Conservation (phyloP, 148 eudicot genomes). For the Cornus kousa region DNA sequence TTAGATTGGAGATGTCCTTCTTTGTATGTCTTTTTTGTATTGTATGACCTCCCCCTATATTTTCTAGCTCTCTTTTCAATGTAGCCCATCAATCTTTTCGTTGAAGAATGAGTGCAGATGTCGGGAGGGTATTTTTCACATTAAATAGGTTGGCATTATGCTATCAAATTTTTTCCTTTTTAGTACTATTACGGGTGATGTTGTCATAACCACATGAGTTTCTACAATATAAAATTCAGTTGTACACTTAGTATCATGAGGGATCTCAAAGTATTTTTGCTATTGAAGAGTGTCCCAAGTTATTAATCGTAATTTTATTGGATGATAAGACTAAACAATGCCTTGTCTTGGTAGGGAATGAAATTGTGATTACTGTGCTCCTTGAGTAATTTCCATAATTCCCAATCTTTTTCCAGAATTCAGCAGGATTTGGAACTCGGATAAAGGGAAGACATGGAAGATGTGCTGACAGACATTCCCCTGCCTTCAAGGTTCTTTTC, state of each 20-base stretch:
- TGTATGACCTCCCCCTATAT: background rate
- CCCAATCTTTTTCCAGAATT: constrained; percentile 7
- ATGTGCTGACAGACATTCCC: constrained; percentile 83
- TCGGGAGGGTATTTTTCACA: background rate
- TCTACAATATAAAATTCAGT: background rate
- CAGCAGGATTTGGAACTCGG: constrained; percentile 34
- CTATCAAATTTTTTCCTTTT: no score
- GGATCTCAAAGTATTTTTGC: background rate
- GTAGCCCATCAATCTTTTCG: background rate
- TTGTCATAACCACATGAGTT: background rate
- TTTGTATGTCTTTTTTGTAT: background rate
- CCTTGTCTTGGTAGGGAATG: background rate
- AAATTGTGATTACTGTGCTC: background rate
- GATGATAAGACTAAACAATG: background rate
- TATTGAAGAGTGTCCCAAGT: background rate
- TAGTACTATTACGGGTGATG: background rate
- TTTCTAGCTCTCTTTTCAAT: background rate
- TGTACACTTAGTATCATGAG: background rate
- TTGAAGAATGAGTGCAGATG: background rate
- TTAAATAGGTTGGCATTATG: background rate
- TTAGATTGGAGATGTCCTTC: background rate
- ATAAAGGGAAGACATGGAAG: constrained; percentile 61
- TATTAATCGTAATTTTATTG: background rate
- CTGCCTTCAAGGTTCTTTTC: constrained; percentile 90
- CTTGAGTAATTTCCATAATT: background rate